phyloP scores from a whole-genome alignment of 345 rosid genomes.

The Pugionium cornutum region DNA sequence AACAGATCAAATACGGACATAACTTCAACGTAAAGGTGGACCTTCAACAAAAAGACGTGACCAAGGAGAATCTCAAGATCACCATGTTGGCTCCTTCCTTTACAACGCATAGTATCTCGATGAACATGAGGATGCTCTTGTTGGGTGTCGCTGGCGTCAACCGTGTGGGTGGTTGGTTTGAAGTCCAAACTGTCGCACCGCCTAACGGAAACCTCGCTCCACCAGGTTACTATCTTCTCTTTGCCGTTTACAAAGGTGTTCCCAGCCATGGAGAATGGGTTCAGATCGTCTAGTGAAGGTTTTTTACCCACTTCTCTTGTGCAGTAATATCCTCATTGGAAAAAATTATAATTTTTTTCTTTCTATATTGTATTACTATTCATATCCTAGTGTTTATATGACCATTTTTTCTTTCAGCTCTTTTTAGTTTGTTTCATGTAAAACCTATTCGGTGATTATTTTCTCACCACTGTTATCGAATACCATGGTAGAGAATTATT shows the following conservation, averaged over 20 bases:
- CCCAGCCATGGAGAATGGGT: slow-evolving; percentile 59
- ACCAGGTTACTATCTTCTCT: slow-evolving; percentile 56
- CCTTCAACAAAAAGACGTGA: not conserved
- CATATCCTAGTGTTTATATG: too few relatives aligned
- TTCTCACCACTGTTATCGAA: too few relatives aligned
- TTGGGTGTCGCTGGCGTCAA: slow-evolving; percentile 39
- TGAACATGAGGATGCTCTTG: slow-evolving; percentile 61
- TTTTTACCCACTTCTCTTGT: slow-evolving; percentile 20
- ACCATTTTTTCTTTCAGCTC: too few relatives aligned
- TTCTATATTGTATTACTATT: too few relatives aligned
- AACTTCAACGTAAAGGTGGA: slow-evolving; percentile 35
- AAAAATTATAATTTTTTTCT: too few relatives aligned
- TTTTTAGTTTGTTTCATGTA: too few relatives aligned
- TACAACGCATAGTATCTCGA: slow-evolving; percentile 65
- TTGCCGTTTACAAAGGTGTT: slow-evolving; percentile 52
- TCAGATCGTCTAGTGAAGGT: slow-evolving; percentile 42
- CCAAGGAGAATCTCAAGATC: slow-evolving; percentile 37
- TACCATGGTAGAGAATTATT: too few relatives aligned
- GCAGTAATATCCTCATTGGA: slow-evolving; percentile 17
- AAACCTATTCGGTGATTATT: too few relatives aligned
- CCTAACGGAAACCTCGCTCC: slow-evolving; percentile 54
- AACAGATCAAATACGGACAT: slow-evolving; percentile 38
- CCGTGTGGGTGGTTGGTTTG: slow-evolving; percentile 16
- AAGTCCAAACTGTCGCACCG: slow-evolving; percentile 41
- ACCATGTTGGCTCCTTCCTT: slow-evolving; percentile 65